These are phyloP conservation scores for Phytophthora fragariae DNA, from an alignment of 352 stramenopile genomes.

Conservation along the genomic window DNA sequence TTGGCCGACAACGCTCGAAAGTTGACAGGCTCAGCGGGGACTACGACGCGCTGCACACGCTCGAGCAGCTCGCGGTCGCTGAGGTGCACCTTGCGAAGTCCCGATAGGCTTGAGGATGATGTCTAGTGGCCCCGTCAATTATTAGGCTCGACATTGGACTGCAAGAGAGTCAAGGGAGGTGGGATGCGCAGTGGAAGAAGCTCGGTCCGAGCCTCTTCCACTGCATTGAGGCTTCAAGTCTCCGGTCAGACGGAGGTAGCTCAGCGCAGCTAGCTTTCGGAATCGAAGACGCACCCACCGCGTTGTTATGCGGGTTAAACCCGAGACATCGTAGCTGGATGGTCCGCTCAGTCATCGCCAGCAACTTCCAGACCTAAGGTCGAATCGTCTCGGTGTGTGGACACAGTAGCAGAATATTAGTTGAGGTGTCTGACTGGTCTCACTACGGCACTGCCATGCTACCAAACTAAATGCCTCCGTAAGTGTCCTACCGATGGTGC, in stretches of 20 bases:
- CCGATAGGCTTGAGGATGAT: constrained; percentile 27
- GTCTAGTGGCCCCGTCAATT: not conserved
- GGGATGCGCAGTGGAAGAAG: constrained; percentile 26
- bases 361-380: constrained; percentile 15
- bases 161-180: constrained; percentile 31
- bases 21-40: constrained; percentile 24
- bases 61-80: constrained; percentile 37
- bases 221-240: constrained; percentile 3
- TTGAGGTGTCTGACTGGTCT: not conserved
- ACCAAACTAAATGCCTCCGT: not conserved
- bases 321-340: not conserved
- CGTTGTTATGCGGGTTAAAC: constrained; percentile 7
- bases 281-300: constrained; percentile 15
- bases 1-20: constrained; percentile 8
- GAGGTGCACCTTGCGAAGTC: constrained; percentile 21
- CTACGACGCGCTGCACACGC: constrained; percentile 24
- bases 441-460: not conserved
- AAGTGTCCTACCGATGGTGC: not conserved
- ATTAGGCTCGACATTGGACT: constrained; percentile 4
- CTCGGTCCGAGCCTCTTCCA: too few relatives aligned
- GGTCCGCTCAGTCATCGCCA: constrained; percentile 6
- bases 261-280: not conserved
- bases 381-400: constrained; percentile 5
- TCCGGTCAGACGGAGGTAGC: not conserved
- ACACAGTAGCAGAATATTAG: not conserved